Conservation (phyloP, 2,329 filamentous ascomycete genomes). For the Penicillium palitans region DNA sequence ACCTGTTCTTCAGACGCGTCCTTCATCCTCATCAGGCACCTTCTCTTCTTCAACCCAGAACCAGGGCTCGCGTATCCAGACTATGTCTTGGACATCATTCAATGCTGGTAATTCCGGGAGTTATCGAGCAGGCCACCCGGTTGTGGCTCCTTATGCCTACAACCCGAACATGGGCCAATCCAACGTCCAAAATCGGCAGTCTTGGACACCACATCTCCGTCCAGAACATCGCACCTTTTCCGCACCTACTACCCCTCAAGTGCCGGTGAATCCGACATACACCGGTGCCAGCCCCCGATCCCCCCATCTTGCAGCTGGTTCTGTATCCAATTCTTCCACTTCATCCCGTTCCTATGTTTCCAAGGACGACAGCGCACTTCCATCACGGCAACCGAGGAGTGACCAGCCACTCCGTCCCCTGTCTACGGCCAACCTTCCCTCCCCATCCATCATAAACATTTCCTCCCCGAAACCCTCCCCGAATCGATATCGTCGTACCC, state of each 20-base stretch:
- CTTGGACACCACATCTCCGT: constrained; percentile 55
- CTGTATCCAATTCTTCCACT: constrained; percentile 55
- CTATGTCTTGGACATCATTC: constrained; percentile 46
- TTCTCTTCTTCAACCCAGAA: constrained; percentile 44
- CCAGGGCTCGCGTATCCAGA: constrained; percentile 40
- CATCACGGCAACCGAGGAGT: constrained; percentile 40
- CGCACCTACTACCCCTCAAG: constrained; percentile 50
- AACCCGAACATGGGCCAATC: constrained; percentile 64
- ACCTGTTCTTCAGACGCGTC: constrained; percentile 73
- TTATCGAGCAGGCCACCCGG: constrained; percentile 54
- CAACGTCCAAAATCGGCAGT: constrained; percentile 54
- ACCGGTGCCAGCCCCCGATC: constrained; percentile 35
- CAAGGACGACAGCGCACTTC: constrained; percentile 53
- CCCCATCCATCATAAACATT: constrained; percentile 53
- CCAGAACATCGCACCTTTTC: constrained; percentile 58
- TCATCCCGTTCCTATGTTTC: constrained; percentile 46
- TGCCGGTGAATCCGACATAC: constrained; percentile 33
- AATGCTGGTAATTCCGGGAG: constrained; percentile 44
- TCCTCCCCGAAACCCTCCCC: constrained; percentile 66
- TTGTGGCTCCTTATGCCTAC: constrained; percentile 77
- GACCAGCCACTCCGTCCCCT: constrained; percentile 44
- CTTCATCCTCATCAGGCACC: constrained; percentile 63
- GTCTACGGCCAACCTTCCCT: constrained; percentile 53
- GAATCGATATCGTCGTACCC: constrained; percentile 76
- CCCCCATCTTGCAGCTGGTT: constrained; percentile 52